Evolutionary conservation across 208 protist species (phyloP).

Genomic region (Crithidia fasciculata): DNA sequence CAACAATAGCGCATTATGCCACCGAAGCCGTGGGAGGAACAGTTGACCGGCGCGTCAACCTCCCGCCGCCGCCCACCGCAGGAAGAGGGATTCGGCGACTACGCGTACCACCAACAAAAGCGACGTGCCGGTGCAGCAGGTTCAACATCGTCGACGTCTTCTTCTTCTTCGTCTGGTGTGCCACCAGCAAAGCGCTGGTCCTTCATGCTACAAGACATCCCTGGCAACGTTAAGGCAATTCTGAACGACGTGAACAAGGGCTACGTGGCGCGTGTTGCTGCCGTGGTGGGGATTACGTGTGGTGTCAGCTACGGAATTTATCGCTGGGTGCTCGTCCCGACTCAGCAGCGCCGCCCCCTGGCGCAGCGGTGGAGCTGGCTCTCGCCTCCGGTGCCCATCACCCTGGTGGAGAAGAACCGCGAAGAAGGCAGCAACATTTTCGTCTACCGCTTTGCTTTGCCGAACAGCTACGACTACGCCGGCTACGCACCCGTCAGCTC

Average conservation of each 20-base stretch:
- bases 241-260: constrained; percentile 83
- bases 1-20: constrained; percentile 21
- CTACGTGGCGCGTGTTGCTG: constrained; percentile 58
- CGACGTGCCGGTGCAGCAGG: constrained; percentile 1
- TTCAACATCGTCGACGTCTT: constrained; percentile 1
- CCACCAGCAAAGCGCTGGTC: constrained; percentile 57
- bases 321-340: constrained; percentile 41
- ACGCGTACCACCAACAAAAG: constrained; percentile 32
- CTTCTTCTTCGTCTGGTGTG: background rate
- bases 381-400: constrained; percentile 67
- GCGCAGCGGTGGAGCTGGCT: constrained; percentile 73
- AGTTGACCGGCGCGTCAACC: constrained; percentile 19
- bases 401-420: constrained; percentile 67
- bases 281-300: constrained; percentile 19
- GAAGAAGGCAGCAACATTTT: constrained; percentile 67
- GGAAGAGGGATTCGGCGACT: constrained; percentile 35
- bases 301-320: constrained; percentile 54
- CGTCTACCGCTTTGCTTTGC: constrained; percentile 78
- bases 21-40: constrained; percentile 39
- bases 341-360: constrained; percentile 67
- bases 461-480: constrained; percentile 85
- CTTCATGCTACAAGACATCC: constrained; percentile 77
- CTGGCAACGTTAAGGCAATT: constrained; percentile 22
- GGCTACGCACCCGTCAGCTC: constrained; percentile 88
- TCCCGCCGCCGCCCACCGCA: background rate